Conservation (phyloP, 1,284 basidiomycete species). For the Exobasidium rhododendri region DNA sequence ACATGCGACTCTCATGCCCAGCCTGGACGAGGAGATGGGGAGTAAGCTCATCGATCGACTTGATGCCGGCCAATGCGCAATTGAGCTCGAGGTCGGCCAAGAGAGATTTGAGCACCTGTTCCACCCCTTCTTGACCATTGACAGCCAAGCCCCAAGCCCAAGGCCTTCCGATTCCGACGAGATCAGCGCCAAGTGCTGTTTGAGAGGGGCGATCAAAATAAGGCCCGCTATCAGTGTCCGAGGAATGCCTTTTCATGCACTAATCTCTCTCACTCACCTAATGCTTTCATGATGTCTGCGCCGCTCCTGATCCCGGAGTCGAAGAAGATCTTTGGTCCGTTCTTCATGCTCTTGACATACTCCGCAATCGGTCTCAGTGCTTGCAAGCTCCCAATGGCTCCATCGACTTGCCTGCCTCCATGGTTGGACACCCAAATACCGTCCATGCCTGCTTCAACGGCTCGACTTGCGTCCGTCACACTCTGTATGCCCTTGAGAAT, state of each 20-base stretch:
- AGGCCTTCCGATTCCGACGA: constrained; percentile 45
- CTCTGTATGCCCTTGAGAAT: constrained; percentile 49
- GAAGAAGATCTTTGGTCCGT: constrained; percentile 35
- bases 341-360: constrained; percentile 5
- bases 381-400: constrained; percentile 36
- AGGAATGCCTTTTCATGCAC: neutral
- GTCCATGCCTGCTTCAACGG: constrained; percentile 42
- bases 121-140: constrained; percentile 42
- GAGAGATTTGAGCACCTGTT: constrained; percentile 36
- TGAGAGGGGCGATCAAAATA: neutral
- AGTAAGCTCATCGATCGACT: constrained; percentile 7
- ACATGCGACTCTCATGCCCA: constrained; percentile 11
- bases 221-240: neutral
- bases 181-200: constrained; percentile 38
- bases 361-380: constrained; percentile 31
- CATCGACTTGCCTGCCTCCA: constrained; percentile 51
- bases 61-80: constrained; percentile 15
- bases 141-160: constrained; percentile 45
- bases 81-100: constrained; percentile 41
- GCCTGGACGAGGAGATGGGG: constrained; percentile 11
- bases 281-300: constrained; percentile 46
- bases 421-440: constrained; percentile 51
- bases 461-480: constrained; percentile 36
- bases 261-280: constrained; percentile 14
- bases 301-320: constrained; percentile 45